Evolutionary conservation across 2,329 filamentous ascomycete species (phyloP), one percentile per base, ranked within the genome.

Genomic region (Colletotrichum melonis): DNA sequence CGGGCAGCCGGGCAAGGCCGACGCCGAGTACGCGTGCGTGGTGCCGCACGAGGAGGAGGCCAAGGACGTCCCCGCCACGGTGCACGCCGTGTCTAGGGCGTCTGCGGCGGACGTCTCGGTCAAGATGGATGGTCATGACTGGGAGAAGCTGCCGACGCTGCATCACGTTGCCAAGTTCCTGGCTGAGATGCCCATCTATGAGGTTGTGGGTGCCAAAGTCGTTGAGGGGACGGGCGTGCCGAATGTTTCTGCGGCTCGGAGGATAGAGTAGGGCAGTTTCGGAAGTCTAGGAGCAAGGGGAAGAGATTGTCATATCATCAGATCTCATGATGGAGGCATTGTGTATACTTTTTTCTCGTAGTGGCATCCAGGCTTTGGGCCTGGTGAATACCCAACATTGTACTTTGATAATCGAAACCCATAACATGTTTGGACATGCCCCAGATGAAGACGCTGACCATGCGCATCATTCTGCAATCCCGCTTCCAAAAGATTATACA

Each of bases 131-230:
- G 81, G 80, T 0, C 75, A 86, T 19, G 86, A 89, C 76, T 89
- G 86, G 89, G 82, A 89, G 59, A 81, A 80, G 5, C 78, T 92
- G 71, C 91, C 91, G 0, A 92, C 90, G 2, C 80, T 92, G 65
- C 89, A 92, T 76, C 88, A 92, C 77, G 80, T 92, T 9, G 81
- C 89, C 5, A 79, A 81, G 24, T 82, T 85, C 16, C 78, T 92
- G 69, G 85, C 85, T 1, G 87, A 90, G 75, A 82, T 92, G 5
- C 90, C 90, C 0, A 79, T 91, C 1, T 91, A 88, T 76, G 86
- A 87, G 69, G 79, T 92, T 52, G 80, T 92, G 3, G 82, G 85
- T 38, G 89, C 86, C 1, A 90, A 88, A 80, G 81, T 91, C 2
- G 86, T 89, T 0, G 85, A 89, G 75, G 89, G 89, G 0, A 80